Conservation (phyloP, 73 alveolate genomes). For the Durusdinium trenchii region DNA sequence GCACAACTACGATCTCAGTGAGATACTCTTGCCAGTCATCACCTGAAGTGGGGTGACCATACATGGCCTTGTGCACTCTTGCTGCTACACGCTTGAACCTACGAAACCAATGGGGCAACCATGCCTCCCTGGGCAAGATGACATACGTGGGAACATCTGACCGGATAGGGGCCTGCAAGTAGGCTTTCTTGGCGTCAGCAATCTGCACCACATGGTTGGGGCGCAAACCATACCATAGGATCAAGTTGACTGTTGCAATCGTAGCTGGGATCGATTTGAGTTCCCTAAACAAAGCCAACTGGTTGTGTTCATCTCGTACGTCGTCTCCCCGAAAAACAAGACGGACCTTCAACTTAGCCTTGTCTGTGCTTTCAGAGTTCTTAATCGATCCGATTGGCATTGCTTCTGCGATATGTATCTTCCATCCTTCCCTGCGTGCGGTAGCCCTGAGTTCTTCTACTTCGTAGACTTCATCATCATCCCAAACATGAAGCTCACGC, state of each 20-base stretch:
- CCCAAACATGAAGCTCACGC: not conserved
- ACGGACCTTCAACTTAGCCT: not conserved
- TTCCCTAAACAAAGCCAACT: not conserved
- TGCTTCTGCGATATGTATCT: not conserved
- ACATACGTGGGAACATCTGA: not conserved
- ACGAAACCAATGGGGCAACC: not conserved
- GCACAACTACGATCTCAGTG: not conserved
- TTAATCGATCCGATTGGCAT: not conserved
- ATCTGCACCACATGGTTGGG: not conserved
- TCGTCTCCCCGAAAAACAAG: constrained; percentile 10
- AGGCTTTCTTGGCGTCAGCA: constrained; percentile 13
- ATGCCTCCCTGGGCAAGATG: not conserved
- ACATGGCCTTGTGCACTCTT: not conserved
- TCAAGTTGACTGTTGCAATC: not conserved
- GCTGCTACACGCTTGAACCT: constrained; percentile 9
- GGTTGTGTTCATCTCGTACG: not conserved
- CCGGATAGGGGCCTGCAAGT: not conserved
- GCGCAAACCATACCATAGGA: not conserved
- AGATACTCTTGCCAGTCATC: constrained; percentile 37
- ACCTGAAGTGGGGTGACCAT: constrained; percentile 7
- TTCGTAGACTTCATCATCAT: not conserved
- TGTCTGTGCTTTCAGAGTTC: not conserved
- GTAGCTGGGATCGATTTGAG: constrained; percentile 20
- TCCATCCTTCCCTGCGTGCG: not conserved
- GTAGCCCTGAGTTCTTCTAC: not conserved